Base-by-base conservation (phyloP, 768 basidiomycete genomes). In the Paxillus involutus region DNA sequence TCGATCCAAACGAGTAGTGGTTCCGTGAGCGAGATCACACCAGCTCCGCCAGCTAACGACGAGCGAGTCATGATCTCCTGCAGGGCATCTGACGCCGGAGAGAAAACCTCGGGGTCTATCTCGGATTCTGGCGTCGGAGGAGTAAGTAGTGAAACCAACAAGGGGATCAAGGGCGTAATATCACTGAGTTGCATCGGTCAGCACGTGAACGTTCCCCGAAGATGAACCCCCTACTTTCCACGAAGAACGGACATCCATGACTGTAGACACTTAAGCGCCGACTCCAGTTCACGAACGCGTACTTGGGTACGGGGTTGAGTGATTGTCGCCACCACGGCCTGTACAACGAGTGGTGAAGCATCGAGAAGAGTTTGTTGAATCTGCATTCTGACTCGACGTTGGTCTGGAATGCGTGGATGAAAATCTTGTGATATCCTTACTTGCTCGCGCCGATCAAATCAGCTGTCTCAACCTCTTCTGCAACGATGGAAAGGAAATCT, bases 1-100 rank as follows among this genome's bases (percentile, higher is more conserved):
- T 85, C 78, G 0, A 86, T 64, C 92, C 93, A 98, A 3, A 84
- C 71, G n/a, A 97, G 74, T 7, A 98, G 73, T 3, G 94, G 94
- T 63, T 94, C 90, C 0, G 93, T 93, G 30, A 95, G 78, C 0
- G 86, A 80, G 50, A 80, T 80, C 16, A 79, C 78, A 2, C 89
- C 91, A 0, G 78, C 74, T 0, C 90, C 91, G 49, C 86, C 82
- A 0, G 86, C 77, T 30, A 94, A 76, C 0, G 87, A 77, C 1
- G 93, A 91, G 47, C 83, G 81, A 1, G 84, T 80, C 61, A 94
- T 78, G 49, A 96, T 78, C 61, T 94, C 91, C 65, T 89, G 84
- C 4, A 96, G 66, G 0, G 86, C 80, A 42, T 90, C 85, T 0
- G 86, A 86, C 1, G 86, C 81, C 0, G 84, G 75, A 10, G 85